These are phyloP conservation scores for Avicennia marina DNA, from an alignment of 257 asterid genomes.

Conservation along the genomic window DNA sequence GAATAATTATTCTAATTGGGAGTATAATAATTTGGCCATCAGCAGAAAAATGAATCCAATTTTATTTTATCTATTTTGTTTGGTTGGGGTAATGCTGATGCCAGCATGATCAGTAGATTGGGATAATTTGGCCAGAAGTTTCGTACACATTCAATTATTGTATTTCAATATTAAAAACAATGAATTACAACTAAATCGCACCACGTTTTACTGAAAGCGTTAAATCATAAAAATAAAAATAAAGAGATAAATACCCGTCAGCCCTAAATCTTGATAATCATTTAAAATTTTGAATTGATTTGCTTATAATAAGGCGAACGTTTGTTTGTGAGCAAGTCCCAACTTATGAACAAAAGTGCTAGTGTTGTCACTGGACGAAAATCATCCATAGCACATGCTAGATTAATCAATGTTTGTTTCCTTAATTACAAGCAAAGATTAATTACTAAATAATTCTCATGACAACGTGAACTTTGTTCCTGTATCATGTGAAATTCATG, in stretches of 20 bases:
- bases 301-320: neutral
- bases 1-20: neutral
- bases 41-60: neutral
- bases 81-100: constrained; percentile 10
- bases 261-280: neutral
- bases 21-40: neutral
- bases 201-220: no score
- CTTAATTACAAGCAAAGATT: neutral
- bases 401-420: neutral
- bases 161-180: no score
- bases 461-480: neutral
- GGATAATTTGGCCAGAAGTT: constrained; percentile 2
- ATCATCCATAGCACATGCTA: constrained; percentile 12
- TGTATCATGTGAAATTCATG: constrained; percentile 13
- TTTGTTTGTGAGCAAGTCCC: neutral
- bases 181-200: no score
- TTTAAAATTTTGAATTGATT: neutral
- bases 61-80: neutral
- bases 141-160: no score
- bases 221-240: no score
- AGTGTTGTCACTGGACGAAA: neutral
- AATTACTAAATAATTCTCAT: neutral
- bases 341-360: constrained; percentile 5
- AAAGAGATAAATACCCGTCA: no score
- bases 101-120: neutral